phyloP scores from a whole-genome alignment of 345 rosid genomes.

The Linum trigynum region DNA sequence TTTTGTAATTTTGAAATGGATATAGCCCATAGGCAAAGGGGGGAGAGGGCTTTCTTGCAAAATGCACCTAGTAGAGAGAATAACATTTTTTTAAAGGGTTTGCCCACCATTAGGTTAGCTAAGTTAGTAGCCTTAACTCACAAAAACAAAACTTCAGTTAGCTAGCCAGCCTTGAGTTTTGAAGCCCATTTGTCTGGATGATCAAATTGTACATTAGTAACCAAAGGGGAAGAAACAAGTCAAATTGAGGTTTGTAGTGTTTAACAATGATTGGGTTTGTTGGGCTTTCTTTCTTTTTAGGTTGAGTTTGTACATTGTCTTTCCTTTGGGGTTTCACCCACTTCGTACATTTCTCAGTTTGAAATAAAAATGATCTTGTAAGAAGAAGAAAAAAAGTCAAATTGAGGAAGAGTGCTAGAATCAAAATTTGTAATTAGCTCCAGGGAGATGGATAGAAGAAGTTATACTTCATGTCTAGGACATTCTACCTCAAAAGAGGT shows the following conservation, averaged over 20 bases:
- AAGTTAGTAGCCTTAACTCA: no score
- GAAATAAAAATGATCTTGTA: no score
- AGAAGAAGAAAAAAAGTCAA: no score
- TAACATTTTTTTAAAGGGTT: not conserved
- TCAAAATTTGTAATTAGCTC: no score
- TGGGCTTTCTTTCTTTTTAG: not conserved
- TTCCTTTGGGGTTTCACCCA: not conserved
- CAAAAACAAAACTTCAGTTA: no score
- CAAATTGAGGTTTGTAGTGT: no score
- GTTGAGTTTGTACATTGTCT: not conserved
- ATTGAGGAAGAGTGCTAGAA: no score
- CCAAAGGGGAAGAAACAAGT: not conserved
- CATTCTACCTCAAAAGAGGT: no score
- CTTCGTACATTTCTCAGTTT: not conserved
- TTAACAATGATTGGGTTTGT: no score
- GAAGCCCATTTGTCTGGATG: constrained; percentile 36
- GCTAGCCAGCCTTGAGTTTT: not conserved
- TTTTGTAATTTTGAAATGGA: constrained; percentile 19
- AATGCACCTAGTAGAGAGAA: not conserved
- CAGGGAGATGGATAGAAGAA: no score
- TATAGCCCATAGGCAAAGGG: not conserved
- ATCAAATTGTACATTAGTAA: constrained; percentile 8
- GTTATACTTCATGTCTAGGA: no score
- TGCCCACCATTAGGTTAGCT: not conserved
- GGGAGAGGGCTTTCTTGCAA: not conserved